Base-by-base conservation (phyloP, 2,329 filamentous ascomycete genomes). In the Blumeria graminis region DNA sequence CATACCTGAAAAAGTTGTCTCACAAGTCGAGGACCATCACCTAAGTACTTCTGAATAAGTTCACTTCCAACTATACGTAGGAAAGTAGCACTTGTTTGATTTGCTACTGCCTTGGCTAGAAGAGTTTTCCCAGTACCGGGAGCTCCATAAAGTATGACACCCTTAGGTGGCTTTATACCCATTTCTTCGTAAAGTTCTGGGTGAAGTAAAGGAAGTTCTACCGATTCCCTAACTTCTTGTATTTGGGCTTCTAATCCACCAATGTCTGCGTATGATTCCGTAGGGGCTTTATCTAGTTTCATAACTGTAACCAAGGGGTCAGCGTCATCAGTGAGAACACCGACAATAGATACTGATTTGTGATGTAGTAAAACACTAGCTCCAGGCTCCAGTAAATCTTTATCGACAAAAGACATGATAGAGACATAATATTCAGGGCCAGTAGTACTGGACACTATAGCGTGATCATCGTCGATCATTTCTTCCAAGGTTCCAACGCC, bases 361-460 rank as follows among this genome's bases (percentile, higher is more conserved):
- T 98, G 92, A 67, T 98, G 92, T 58, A 98, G 74, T 53, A 98
- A 74, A 53, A 98, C 92, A 64, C 88, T 95, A 16, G 92, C 88
- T 59, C 93, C 93, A 1, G 92, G 92, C 71, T 98, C 92, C 46
- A 98, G 77, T 3, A 98, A 79, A 66, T 98, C 92, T 72, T 98
- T 98, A 75, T 98, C 92, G 62, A 98, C 92, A 66, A 98, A 98
- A 56, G 90, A 95, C 92, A 96, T 96, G 77, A 98, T 98, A 63
- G 89, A 95, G 62, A 98, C 92, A 69, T 96, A 98, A 76, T 94
- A 98, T 70, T 98, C 92, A 0, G 92, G 92, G 0, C 92, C 92
- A 6, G 92, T 96, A 0, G 92, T 93, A 69, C 88, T 94, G 16
- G 89, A 95, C 38, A 98, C 92, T 66, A 98, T 98, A 60, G 92